These are phyloP conservation scores for Fusarium floridanum DNA, from an alignment of 2,329 filamentous ascomycete genomes.

Conservation along the genomic window DNA sequence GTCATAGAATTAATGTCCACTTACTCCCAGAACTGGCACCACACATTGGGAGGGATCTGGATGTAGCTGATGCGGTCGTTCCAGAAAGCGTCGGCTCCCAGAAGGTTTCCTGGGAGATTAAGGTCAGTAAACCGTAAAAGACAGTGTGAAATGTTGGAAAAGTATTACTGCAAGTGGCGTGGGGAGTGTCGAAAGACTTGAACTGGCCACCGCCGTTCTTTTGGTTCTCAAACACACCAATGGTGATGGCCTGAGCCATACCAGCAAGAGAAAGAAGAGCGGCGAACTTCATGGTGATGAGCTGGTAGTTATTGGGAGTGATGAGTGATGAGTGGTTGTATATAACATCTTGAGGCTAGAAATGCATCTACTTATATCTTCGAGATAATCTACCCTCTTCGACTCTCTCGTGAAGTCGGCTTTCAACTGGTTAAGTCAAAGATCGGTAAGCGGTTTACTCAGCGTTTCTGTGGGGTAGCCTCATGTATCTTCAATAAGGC, in stretches of 20 bases:
- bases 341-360: not conserved
- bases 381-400: accelerated
- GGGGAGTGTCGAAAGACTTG: not conserved
- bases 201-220: constrained; percentile 16
- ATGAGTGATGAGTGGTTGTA: not conserved
- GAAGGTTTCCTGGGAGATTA: not conserved
- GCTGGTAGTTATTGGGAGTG: not conserved
- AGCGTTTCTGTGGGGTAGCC: not conserved
- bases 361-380: not conserved
- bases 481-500: not conserved
- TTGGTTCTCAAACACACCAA: constrained; percentile 11
- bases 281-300: not conserved
- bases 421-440: not conserved
- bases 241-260: constrained; percentile 12
- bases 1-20: accelerated
- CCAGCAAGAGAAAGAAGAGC: not conserved
- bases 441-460: not conserved
- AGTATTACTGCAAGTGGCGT: constrained; percentile 6
- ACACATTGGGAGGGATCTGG: constrained; percentile 11
- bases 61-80: constrained; percentile 18
- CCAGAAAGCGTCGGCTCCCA: constrained; percentile 11
- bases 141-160: accelerated
- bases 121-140: not conserved
- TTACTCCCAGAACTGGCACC: constrained; percentile 23
- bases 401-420: not conserved